These are phyloP conservation scores for Closterium sp. DNA, from an alignment of 139 green algal genomes.

Conservation along the genomic window DNA sequence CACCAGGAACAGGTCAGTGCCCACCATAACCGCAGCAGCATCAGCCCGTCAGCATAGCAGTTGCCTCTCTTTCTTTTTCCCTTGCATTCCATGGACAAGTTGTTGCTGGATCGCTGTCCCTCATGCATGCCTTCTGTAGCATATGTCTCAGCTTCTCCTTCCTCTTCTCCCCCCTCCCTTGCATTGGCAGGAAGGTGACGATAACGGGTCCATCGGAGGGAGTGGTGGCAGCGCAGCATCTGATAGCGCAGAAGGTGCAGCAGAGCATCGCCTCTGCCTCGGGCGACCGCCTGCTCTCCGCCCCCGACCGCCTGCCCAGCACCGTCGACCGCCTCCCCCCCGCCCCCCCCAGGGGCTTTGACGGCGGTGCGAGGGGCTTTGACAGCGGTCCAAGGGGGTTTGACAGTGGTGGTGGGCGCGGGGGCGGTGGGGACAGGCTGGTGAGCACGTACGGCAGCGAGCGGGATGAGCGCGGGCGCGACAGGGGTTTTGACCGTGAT, in stretches of 20 bases:
- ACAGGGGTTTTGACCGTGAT: neutral
- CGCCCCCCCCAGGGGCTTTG: neutral
- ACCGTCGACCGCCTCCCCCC: neutral
- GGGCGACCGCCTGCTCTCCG: neutral
- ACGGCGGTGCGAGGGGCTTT: neutral
- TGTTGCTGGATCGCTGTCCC: too few relatives aligned
- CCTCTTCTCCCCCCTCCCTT: neutral
- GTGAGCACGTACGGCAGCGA: neutral
- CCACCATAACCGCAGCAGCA: neutral
- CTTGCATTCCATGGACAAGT: too few relatives aligned
- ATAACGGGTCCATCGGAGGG: constrained; percentile 17
- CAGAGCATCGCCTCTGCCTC: constrained; percentile 6
- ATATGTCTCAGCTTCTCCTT: neutral
- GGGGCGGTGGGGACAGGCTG: neutral
- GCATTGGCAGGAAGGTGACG: constrained; percentile 20
- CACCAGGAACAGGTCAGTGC: constrained; percentile 21
- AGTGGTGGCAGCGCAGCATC: constrained; percentile 18
- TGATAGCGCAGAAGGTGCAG: constrained; percentile 27
- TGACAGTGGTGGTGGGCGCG: neutral
- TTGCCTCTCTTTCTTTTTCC: too few relatives aligned
- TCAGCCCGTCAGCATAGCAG: too few relatives aligned
- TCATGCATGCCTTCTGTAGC: too few relatives aligned
- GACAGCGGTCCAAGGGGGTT: neutral
- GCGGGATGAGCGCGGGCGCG: neutral
- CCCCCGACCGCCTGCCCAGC: neutral